Conservation (phyloP, 345 rosid species). For the Corchorus capsularis region DNA sequence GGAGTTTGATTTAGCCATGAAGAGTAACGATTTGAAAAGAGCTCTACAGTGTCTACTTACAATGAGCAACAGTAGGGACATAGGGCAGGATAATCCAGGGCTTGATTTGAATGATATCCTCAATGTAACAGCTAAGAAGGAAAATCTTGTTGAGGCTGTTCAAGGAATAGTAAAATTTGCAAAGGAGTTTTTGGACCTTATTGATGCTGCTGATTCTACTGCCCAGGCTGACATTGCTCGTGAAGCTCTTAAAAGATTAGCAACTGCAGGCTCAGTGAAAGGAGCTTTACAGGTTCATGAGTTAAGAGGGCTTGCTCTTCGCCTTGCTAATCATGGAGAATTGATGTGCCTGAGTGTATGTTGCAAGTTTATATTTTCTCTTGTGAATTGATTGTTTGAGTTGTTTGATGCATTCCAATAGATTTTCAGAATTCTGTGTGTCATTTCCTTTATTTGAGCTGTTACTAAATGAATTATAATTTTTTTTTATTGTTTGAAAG, state of each 20-base stretch:
- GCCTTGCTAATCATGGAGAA: conserved; percentile 98
- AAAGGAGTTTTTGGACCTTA: conserved; percentile 92
- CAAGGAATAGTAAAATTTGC: conserved; percentile 91
- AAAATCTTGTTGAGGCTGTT: conserved; percentile 90
- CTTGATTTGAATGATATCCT: conserved; percentile 88
- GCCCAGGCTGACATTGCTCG: conserved; percentile 91
- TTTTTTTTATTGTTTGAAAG: background rate
- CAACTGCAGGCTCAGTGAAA: conserved; percentile 94
- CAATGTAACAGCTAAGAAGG: conserved; percentile 77
- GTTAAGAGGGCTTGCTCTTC: conserved; percentile 88
- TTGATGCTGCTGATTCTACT: conserved; percentile 99
- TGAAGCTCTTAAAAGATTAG: conserved; percentile 93
- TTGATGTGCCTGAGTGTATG: conserved; percentile 86
- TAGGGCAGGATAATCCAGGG: conserved; percentile 78
- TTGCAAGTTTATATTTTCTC: conserved; percentile 19
- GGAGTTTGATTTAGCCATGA: conserved; percentile 98
- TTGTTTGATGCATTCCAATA: conserved; percentile 24
- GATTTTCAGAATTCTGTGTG: background rate
- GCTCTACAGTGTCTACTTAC: conserved; percentile 97
- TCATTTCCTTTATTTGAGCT: background rate
- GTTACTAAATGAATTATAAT: background rate
- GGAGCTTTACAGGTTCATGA: conserved; percentile 92
- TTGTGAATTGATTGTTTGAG: conserved; percentile 12
- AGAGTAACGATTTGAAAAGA: conserved; percentile 96
- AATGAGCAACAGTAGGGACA: conserved; percentile 94